Evolutionary conservation across 164 flowering plant species (phyloP).

Genomic region (Stephania cephalantha): DNA sequence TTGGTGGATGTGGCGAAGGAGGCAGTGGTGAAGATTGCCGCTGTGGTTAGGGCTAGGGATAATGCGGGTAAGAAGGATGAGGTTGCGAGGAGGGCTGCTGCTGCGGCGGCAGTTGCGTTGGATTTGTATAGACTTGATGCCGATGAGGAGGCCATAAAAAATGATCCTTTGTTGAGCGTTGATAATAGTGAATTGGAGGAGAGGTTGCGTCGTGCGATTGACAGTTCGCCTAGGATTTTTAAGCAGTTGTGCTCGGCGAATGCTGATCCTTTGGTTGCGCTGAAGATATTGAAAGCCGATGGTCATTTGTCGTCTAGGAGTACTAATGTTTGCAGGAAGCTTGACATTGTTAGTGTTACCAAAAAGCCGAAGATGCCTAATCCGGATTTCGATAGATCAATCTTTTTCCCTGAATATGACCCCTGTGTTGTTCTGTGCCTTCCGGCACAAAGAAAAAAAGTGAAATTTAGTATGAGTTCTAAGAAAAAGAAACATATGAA

Average conservation of each 20-base stretch:
- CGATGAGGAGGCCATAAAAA: slow-evolving; percentile 9
- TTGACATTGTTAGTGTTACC: slow-evolving; percentile 9
- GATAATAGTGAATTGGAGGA: slow-evolving; percentile 45
- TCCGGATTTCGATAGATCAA: slow-evolving; percentile 12
- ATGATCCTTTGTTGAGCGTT: slow-evolving; percentile 5
- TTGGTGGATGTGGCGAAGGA: slow-evolving; percentile 34
- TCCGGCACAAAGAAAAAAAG: background rate
- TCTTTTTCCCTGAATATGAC: slow-evolving; percentile 4
- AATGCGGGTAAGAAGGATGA: slow-evolving; percentile 29
- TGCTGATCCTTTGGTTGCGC: slow-evolving; percentile 9
- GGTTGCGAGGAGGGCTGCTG: slow-evolving; percentile 31
- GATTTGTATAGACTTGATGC: slow-evolving; percentile 14
- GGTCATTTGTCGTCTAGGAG: slow-evolving; percentile 7
- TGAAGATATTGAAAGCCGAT: background rate
- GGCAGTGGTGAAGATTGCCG: slow-evolving; percentile 31
- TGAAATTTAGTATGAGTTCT: slow-evolving; percentile 2
- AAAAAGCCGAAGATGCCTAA: slow-evolving; percentile 9
- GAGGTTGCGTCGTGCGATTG: slow-evolving; percentile 43
- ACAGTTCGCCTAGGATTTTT: slow-evolving; percentile 49
- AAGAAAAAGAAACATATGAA: slow-evolving; percentile 3
- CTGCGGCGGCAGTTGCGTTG: slow-evolving; percentile 26
- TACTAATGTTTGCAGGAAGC: slow-evolving; percentile 16
- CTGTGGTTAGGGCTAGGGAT: slow-evolving; percentile 29
- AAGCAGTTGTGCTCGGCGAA: slow-evolving; percentile 20
- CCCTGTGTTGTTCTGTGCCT: slow-evolving; percentile 6